Conservation (phyloP, 2,329 filamentous ascomycete genomes). For the Leptographium radiaticola region DNA sequence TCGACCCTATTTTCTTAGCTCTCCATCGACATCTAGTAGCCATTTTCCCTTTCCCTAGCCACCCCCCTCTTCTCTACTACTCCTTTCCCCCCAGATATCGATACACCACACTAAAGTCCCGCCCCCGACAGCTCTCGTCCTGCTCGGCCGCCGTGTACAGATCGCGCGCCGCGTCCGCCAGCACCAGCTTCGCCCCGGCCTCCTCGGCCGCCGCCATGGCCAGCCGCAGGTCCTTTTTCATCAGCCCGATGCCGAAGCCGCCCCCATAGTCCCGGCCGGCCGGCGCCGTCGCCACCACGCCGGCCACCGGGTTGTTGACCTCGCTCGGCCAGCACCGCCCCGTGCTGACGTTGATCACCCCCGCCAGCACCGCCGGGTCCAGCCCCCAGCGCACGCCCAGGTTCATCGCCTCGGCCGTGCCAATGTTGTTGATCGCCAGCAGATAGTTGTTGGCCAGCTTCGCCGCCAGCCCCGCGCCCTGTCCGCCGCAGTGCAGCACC, state of each 20-base stretch:
- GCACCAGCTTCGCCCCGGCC: constrained; percentile 49
- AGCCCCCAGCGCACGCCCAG: constrained; percentile 48
- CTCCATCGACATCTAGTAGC: too few relatives aligned
- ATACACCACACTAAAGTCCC: constrained; percentile 76
- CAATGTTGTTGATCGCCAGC: constrained; percentile 81
- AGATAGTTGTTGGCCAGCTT: constrained; percentile 98
- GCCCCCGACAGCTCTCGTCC: constrained; percentile 47
- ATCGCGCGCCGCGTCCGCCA: constrained; percentile 48
- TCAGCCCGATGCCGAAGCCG: constrained; percentile 64
- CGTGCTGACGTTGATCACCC: constrained; percentile 85
- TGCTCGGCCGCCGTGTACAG: constrained; percentile 57
- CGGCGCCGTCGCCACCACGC: constrained; percentile 65
- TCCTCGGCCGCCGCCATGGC: constrained; percentile 60
- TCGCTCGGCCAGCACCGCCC: constrained; percentile 95
- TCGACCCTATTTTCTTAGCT: too few relatives aligned
- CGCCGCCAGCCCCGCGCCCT: constrained; percentile 75
- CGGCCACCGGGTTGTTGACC: constrained; percentile 86
- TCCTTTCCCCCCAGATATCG: constrained; percentile 50
- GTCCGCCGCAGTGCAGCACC: constrained; percentile 72
- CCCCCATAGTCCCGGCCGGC: constrained; percentile 64
- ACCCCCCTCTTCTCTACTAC: constrained; percentile 3
- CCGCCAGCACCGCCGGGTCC: constrained; percentile 54
- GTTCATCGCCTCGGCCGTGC: constrained; percentile 53
- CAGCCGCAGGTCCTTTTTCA: constrained; percentile 68
- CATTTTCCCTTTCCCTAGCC: too few relatives aligned